These are phyloP conservation scores for Amylostereum areolatum DNA, from an alignment of 1,284 basidiomycete genomes.

Conservation along the genomic window DNA sequence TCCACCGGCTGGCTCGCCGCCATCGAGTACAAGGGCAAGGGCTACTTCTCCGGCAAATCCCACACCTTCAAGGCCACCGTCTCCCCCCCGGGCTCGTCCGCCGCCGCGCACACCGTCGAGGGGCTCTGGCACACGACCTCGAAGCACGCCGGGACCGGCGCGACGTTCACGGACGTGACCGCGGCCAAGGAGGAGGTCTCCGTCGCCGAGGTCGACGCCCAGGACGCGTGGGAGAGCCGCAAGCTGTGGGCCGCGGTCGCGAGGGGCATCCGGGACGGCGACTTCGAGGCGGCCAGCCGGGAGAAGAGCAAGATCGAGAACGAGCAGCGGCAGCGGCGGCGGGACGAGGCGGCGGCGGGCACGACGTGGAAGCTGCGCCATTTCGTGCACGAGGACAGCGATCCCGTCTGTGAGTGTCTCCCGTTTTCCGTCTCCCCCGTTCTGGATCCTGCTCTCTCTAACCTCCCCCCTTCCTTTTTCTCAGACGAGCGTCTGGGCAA, in stretches of 20 bases:
- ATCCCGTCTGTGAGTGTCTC: constrained; percentile 59
- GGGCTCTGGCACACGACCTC: constrained; percentile 85
- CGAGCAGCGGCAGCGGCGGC: constrained; percentile 85
- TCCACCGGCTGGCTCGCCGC: constrained; percentile 68
- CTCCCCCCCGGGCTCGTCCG: constrained; percentile 33
- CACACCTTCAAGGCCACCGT: constrained; percentile 89
- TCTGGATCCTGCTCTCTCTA: not conserved
- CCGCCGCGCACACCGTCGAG: constrained; percentile 60
- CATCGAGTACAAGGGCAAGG: constrained; percentile 93
- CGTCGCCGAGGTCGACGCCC: constrained; percentile 52
- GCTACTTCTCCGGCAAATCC: constrained; percentile 90
- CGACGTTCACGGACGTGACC: constrained; percentile 59
- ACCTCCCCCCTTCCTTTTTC: constrained; percentile 1
- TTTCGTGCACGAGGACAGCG: constrained; percentile 63
- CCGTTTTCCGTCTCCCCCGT: not conserved
- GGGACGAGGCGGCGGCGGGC: constrained; percentile 74
- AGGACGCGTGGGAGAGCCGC: constrained; percentile 84
- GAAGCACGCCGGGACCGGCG: constrained; percentile 44
- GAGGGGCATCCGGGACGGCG: constrained; percentile 85
- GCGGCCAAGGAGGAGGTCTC: constrained; percentile 70
- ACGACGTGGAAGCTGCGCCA: constrained; percentile 75
- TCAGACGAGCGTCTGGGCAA: constrained; percentile 59
- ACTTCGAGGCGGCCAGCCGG: constrained; percentile 86
- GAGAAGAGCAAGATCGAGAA: constrained; percentile 97
- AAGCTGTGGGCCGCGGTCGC: constrained; percentile 85